These are phyloP conservation scores for Coemansia sp. DNA, from an alignment of 192 early-diverging fungal species.

Conservation along the genomic window DNA sequence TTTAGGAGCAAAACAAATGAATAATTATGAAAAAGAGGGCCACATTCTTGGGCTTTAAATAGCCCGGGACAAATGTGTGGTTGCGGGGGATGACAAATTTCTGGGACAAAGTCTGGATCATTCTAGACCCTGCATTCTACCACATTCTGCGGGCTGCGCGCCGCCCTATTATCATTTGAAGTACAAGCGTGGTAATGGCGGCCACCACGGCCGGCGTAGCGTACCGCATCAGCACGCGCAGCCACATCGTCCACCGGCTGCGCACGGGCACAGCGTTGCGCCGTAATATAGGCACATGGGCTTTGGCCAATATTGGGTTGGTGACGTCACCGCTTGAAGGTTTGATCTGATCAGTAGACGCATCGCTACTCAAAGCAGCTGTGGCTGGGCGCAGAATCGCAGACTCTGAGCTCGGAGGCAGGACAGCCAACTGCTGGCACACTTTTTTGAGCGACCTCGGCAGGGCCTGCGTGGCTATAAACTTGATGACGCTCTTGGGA, in stretches of 20 bases:
- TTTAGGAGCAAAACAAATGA: background rate
- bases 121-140: background rate
- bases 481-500: constrained; percentile 52
- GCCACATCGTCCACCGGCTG: constrained; percentile 22
- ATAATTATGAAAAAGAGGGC: background rate
- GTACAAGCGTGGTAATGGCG: constrained; percentile 31
- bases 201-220: constrained; percentile 48
- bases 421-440: constrained; percentile 25
- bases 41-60: background rate
- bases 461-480: constrained; percentile 56
- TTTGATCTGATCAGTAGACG: too few species aligned
- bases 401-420: constrained; percentile 28
- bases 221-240: constrained; percentile 27
- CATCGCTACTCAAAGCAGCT: too few species aligned
- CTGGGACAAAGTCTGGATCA: background rate
- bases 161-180: constrained; percentile 11
- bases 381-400: constrained; percentile 15
- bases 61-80: background rate
- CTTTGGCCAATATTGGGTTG: too few species aligned
- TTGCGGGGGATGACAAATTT: constrained; percentile 1
- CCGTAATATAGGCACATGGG: too few species aligned
- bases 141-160: constrained; percentile 1
- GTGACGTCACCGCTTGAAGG: too few species aligned
- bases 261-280: background rate
- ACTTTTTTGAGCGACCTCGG: constrained; percentile 56